Evolutionary conservation across 2,329 filamentous ascomycete genomes (phyloP).

Genomic region (Monilinia aucupariae): DNA sequence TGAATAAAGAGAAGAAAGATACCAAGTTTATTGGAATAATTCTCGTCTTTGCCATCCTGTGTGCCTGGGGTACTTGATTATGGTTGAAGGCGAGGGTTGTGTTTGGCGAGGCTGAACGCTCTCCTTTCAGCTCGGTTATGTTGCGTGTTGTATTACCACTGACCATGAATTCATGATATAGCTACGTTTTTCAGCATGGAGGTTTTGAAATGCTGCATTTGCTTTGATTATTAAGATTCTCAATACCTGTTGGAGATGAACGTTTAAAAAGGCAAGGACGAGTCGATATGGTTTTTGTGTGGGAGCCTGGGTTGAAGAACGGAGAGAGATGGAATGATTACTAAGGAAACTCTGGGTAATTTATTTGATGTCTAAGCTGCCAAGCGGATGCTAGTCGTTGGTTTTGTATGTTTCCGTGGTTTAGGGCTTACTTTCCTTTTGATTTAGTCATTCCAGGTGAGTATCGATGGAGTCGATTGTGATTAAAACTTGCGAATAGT

Average conservation of each 20-base stretch:
- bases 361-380: not conserved
- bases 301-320: too few relatives aligned
- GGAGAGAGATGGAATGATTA: not conserved
- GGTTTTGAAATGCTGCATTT: not conserved
- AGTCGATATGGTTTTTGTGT: too few relatives aligned
- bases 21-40: not conserved
- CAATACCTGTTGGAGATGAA: not conserved
- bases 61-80: not conserved
- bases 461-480: not conserved
- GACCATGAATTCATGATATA: not conserved
- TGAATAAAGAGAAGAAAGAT: constrained; percentile 1
- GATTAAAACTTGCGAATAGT: not conserved
- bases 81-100: not conserved
- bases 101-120: not conserved
- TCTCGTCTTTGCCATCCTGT: not conserved
- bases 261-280: not conserved
- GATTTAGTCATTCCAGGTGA: not conserved
- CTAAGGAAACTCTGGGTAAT: not conserved
- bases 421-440: not conserved
- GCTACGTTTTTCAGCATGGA: not conserved
- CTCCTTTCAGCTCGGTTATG: not conserved
- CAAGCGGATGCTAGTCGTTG: too few relatives aligned
- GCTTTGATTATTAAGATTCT: not conserved
- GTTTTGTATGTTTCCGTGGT: not conserved
- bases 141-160: not conserved